Base-by-base conservation (phyloP, 208 protist genomes). In the Crithidia brevicula region DNA sequence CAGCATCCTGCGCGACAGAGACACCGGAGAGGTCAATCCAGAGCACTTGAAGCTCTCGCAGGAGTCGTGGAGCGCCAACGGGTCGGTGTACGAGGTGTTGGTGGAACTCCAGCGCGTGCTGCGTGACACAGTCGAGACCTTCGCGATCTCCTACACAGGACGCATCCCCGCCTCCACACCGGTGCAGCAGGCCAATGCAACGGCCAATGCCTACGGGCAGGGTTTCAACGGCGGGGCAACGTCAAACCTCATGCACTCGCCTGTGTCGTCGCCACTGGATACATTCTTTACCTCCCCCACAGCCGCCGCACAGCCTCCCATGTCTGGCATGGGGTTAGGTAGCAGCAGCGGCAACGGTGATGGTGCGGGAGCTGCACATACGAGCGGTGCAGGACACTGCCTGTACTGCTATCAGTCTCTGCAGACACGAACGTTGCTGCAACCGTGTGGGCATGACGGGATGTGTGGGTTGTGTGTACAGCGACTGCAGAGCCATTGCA, bases 381-480 rank as follows among this genome's bases (percentile, higher is more conserved):
- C 28, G 1, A 68, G 18, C 27, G 59, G 64, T n/a, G 25, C 22
- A 0, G 63, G 49, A n/a, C 45, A 52, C n/a, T 95, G 89, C 62
- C 57, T 95, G 4, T 54, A 86, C 27, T 95, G 89, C 51, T 47
- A 69, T 11, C 54, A 78, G 38, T 43, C 52, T 0, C 49, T 67
- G n/a, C 72, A 73, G 31, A 67, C 64, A 1, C 54, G 70, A 11
- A 50, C 74, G 16, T 46, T 90, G 28, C 58, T 92, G 56, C 69
- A 86, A 43, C 89, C 89, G n/a, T 95, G 89, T 56, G 54, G 76
- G 6, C 89, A 95, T 64, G 45, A 85, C 9, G 71, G 69, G 13
- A 31, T 90, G 6, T 95, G 89, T 54, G 60, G 45, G 33, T 1
- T 47, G 23, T 94, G 88, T 46, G 81, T 76, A 38, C 61, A 78